These are phyloP conservation scores for Rosa rugosa DNA, from an alignment of 306 rosid species.

Conservation along the genomic window DNA sequence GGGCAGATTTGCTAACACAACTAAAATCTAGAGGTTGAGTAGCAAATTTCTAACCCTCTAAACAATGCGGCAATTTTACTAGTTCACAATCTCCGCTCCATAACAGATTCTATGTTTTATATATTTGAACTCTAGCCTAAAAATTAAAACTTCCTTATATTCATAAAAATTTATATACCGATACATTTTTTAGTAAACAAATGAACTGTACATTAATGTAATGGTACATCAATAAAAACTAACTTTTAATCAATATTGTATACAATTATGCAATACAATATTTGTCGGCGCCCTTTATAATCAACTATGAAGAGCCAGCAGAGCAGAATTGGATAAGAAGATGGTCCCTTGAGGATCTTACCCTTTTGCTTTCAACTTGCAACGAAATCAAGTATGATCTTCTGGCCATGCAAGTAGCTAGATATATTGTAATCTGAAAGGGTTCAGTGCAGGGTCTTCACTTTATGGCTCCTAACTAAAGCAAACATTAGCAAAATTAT, in stretches of 20 bases:
- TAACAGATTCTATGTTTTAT: background rate
- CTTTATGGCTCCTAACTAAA: conserved; percentile 29
- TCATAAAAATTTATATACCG: background rate
- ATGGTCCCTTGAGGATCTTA: conserved; percentile 16
- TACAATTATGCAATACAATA: background rate
- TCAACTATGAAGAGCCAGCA: background rate
- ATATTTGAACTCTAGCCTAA: background rate
- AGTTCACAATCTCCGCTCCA: background rate
- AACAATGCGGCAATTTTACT: background rate
- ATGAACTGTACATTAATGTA: too few relatives aligned
- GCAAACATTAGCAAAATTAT: conserved; percentile 16
- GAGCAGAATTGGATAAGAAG: background rate
- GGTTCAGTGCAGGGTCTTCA: background rate
- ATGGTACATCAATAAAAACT: background rate
- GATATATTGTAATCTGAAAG: conserved; percentile 23
- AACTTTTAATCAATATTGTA: background rate
- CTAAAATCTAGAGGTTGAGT: background rate
- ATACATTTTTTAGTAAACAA: background rate
- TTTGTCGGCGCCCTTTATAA: too few relatives aligned
- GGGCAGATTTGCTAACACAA: background rate
- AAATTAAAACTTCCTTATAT: background rate
- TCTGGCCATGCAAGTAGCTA: conserved; percentile 29
- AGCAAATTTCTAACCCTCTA: too few relatives aligned
- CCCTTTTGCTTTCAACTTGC: background rate
- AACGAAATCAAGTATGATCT: conserved; percentile 23